Evolutionary conservation across 2,329 filamentous ascomycete genomes (phyloP).

Genomic region (Botrytis elliptica): DNA sequence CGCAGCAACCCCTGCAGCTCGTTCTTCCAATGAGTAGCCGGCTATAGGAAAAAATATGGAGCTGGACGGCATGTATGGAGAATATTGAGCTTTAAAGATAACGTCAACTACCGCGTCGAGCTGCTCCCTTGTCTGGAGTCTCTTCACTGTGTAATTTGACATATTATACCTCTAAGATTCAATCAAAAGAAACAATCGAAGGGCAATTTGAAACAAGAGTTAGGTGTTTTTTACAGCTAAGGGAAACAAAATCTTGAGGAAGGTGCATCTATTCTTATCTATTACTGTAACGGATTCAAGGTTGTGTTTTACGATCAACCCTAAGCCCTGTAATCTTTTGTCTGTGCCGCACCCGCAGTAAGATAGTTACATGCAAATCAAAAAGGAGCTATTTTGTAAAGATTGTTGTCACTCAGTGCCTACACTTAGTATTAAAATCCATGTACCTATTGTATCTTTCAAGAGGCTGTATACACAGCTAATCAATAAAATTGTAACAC

Average conservation of each 20-base stretch:
- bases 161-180: not conserved
- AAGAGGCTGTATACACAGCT: too few species aligned
- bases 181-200: not conserved
- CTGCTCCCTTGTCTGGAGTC: not conserved
- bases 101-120: not conserved
- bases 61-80: not conserved
- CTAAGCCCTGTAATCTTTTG: too few species aligned
- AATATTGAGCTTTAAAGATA: slow-evolving; percentile 1
- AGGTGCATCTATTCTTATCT: not conserved
- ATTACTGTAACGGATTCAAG: not conserved
- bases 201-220: not conserved
- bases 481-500: too few species aligned
- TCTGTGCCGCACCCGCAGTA: too few species aligned
- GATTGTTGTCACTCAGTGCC: too few species aligned
- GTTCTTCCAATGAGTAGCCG: not conserved
- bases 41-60: not conserved
- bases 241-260: too few species aligned
- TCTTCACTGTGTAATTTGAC: not conserved
- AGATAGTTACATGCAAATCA: too few species aligned
- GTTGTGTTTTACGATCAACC: too few species aligned
- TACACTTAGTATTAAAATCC: too few species aligned
- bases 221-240: too few species aligned
- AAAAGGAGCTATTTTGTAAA: too few species aligned
- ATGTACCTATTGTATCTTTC: too few species aligned
- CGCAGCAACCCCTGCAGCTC: not conserved